A percentile compares a stretch with the other conserved stretches of the same genome.
Conservation (phyloP, 441 rosid species). For the Aquilaria agallochum region DNA sequence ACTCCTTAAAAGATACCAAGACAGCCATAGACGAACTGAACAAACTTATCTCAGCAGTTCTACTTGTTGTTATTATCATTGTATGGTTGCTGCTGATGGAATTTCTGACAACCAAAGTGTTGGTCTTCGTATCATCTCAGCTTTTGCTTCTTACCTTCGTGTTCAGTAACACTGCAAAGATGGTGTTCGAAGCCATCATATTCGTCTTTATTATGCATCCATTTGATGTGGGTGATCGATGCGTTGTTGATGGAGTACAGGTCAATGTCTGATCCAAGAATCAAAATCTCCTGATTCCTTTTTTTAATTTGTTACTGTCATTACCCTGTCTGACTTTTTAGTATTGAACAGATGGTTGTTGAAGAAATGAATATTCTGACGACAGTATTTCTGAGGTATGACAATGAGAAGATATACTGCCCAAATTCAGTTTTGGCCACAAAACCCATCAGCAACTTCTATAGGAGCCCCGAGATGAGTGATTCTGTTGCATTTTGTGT, state of each 20-base stretch:
- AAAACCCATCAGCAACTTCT: conserved; percentile 24
- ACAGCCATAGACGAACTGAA: conserved; percentile 65
- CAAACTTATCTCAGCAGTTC: conserved; percentile 36
- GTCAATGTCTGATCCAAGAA: conserved; percentile 16
- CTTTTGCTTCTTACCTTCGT: conserved; percentile 14
- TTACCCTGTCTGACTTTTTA: conserved; percentile 5
- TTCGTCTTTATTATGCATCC: conserved; percentile 66
- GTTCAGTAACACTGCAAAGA: conserved; percentile 24
- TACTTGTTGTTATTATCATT: conserved; percentile 15
- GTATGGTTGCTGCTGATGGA: conserved; percentile 15
- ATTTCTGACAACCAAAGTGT: conserved; percentile 13
- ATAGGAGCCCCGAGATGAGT: conserved; percentile 22
- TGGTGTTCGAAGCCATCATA: conserved; percentile 53
- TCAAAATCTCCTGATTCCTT: not conserved
- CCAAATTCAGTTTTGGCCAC: conserved; percentile 33
- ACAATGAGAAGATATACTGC: conserved; percentile 42
- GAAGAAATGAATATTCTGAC: conserved; percentile 45
- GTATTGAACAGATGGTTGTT: conserved; percentile 27
- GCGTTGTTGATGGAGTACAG: conserved; percentile 57
- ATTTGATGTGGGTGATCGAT: conserved; percentile 56
- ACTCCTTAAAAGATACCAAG: conserved; percentile 54
- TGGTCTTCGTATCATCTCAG: conserved; percentile 16
- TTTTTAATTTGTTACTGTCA: not conserved
- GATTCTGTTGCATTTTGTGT: conserved; percentile 14
- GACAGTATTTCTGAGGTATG: conserved; percentile 32